Evolutionary conservation across 768 basidiomycete genomes (phyloP), one percentile per base, ranked within the genome.

Genomic region (Rhizopogon vulgaris): DNA sequence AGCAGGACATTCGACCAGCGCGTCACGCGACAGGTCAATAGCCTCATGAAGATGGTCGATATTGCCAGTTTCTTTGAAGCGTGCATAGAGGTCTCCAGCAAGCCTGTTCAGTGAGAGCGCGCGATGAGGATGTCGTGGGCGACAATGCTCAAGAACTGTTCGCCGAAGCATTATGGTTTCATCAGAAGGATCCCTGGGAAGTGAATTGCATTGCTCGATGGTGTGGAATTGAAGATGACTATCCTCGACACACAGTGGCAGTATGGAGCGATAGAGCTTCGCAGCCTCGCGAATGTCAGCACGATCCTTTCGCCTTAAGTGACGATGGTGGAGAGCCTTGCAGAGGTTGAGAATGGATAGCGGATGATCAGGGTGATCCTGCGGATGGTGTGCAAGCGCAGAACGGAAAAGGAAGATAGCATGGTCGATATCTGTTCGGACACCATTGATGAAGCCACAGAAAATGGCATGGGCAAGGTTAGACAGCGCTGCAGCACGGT

Each of bases 1-100:
- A 14, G n/a, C 28, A 18, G 43, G 43, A 46, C 30, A 32, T 87
- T 1, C 11, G 9, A 30, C 30, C 18, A 46, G 30, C 32, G 43
- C 30, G 14, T 46, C 43, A 7, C 30, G 30, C 10, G 43, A 46
- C 18, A 46, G 30, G 14, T 46, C 12, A 22, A 46, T 7, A 14
- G 43, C 43, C 12, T 32, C 30, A 2, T 45, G 12, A 14, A 45
- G 18, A 30, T 45, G 17, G 3, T 14, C 30, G 7, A 32, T 45
- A 32, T 32, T 8, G 17, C 28, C 28, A 12, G 8, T 30, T 45
- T 14, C 6, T 14, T 18, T 3, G 22, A 45, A 45, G 17, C 43
- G 43, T 22, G 28, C 43, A 45, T 32, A 22, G 18, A 45, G 30
- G 18, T 45, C 43, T 14, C 11, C 42, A 30, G 42, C 42, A 12